Evolutionary conservation across 371 early-diverging fungal species (phyloP).

Genomic region (Rhizomucor pusillus): DNA sequence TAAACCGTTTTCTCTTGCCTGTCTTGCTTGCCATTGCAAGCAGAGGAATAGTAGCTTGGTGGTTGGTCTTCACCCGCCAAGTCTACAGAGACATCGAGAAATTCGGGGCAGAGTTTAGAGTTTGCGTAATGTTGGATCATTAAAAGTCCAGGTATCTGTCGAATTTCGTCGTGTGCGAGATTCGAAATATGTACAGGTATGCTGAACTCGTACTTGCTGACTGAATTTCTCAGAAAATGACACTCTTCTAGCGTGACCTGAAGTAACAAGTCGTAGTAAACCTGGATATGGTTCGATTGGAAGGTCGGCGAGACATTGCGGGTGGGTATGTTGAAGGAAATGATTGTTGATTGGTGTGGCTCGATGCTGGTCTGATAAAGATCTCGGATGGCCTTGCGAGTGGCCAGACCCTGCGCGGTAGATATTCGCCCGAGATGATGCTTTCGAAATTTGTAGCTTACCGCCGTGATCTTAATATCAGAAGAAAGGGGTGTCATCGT

Average conservation of each 20-base stretch:
- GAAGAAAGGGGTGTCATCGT: slow-evolving; percentile 28
- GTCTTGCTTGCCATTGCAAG: slow-evolving; percentile 1
- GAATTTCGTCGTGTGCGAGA: neutral
- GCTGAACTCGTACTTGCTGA: neutral
- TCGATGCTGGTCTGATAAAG: slow-evolving; percentile 13
- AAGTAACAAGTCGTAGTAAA: slow-evolving; percentile 35
- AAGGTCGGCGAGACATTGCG: slow-evolving; percentile 42
- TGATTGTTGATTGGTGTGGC: slow-evolving; percentile 6
- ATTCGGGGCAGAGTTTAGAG: neutral
- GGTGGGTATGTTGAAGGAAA: slow-evolving; percentile 36
- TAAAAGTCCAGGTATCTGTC: neutral
- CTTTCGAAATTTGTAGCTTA: slow-evolving; percentile 32
- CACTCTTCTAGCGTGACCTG: slow-evolving; percentile 22
- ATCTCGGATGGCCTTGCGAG: slow-evolving; percentile 10
- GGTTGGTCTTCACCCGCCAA: neutral
- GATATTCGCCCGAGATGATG: slow-evolving; percentile 43
- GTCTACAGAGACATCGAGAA: neutral
- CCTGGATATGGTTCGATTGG: slow-evolving; percentile 38
- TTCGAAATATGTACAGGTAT: neutral
- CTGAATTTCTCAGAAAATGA: neutral
- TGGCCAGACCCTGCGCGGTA: slow-evolving; percentile 35
- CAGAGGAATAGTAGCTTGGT: slow-evolving; percentile 1
- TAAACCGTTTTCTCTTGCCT: too few species aligned
- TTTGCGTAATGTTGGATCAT: neutral
- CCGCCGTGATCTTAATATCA: slow-evolving; percentile 22